Conservation (phyloP, 345 rosid genomes). For the Lepidium aucheri region DNA sequence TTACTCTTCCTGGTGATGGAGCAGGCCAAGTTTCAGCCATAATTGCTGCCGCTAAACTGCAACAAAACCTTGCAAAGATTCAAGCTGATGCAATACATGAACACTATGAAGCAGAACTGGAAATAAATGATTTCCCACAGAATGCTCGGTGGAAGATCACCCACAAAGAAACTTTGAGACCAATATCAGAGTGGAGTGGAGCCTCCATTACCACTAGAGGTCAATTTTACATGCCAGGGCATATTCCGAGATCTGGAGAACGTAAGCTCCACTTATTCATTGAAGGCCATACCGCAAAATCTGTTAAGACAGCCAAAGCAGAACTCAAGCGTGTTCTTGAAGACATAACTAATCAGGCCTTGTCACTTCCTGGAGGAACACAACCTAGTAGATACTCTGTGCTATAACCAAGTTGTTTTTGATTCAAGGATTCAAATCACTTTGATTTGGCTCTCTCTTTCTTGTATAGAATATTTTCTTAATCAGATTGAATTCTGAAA, state of each 20-base stretch:
- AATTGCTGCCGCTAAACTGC: slow-evolving; percentile 48
- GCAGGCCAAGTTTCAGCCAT: slow-evolving; percentile 50
- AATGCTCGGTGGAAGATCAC: slow-evolving; percentile 90
- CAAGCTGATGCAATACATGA: slow-evolving; percentile 82
- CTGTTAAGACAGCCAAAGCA: slow-evolving; percentile 72
- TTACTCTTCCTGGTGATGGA: slow-evolving; percentile 41
- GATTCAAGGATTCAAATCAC: slow-evolving; percentile 18
- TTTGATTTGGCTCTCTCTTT: neutral
- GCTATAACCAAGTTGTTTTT: slow-evolving; percentile 35
- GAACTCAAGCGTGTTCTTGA: slow-evolving; percentile 70
- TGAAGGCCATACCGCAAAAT: slow-evolving; percentile 68
- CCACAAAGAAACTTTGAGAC: slow-evolving; percentile 77
- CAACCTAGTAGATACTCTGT: slow-evolving; percentile 81
- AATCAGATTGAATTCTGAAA: too few relatives aligned
- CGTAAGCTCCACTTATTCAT: slow-evolving; percentile 77
- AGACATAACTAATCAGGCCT: slow-evolving; percentile 59
- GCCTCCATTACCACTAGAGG: slow-evolving; percentile 85
- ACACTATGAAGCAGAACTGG: slow-evolving; percentile 78
- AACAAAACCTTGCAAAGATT: slow-evolving; percentile 68
- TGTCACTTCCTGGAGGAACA: slow-evolving; percentile 65
- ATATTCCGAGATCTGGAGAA: slow-evolving; percentile 48
- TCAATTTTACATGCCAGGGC: slow-evolving; percentile 50
- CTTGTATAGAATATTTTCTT: neutral
- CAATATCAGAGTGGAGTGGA: slow-evolving; percentile 74
- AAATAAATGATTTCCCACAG: slow-evolving; percentile 83